phyloP scores from a whole-genome alignment of 768 basidiomycete species.

The Suillus brevipes region DNA sequence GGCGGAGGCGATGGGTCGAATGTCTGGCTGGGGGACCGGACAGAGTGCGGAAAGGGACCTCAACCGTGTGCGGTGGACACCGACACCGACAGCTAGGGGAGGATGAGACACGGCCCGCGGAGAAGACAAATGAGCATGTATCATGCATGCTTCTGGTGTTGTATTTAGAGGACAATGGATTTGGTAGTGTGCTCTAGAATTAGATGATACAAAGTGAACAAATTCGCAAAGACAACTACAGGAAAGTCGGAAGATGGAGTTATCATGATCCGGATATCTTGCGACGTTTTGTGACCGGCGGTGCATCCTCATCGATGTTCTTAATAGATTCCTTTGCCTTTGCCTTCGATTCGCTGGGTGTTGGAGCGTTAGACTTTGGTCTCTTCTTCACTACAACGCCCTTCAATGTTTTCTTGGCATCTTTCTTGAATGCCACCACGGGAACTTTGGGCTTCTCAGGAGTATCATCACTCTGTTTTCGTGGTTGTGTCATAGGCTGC shows the following conservation, averaged over 20 bases:
- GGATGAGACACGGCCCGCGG: slow-evolving; percentile 24
- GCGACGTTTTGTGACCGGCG: slow-evolving; percentile 58
- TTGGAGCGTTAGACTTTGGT: slow-evolving; percentile 40
- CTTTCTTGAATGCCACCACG: slow-evolving; percentile 52
- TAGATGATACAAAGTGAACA: background rate
- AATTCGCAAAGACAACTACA: background rate
- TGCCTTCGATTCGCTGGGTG: slow-evolving; percentile 20
- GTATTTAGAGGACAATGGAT: background rate
- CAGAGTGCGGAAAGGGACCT: slow-evolving; percentile 60
- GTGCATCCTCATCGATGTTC: slow-evolving; percentile 26
- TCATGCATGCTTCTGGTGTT: background rate
- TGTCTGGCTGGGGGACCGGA: slow-evolving; percentile 53
- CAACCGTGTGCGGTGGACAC: slow-evolving; percentile 74
- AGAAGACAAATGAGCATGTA: slow-evolving; percentile 15
- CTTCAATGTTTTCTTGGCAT: slow-evolving; percentile 66
- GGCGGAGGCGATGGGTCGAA: slow-evolving; percentile 65
- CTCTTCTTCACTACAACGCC: slow-evolving; percentile 84
- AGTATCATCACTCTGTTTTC: slow-evolving; percentile 29
- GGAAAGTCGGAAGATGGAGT: slow-evolving; percentile 6
- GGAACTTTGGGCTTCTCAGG: slow-evolving; percentile 31
- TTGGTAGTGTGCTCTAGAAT: background rate
- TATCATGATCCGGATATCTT: slow-evolving; percentile 42
- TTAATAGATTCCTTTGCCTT: slow-evolving; percentile 18
- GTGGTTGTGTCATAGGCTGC: slow-evolving; percentile 33
- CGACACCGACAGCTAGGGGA: slow-evolving; percentile 55